These are phyloP conservation scores for Talaromyces sp. DNA, from an alignment of 2,329 filamentous ascomycete genomes.

Conservation along the genomic window DNA sequence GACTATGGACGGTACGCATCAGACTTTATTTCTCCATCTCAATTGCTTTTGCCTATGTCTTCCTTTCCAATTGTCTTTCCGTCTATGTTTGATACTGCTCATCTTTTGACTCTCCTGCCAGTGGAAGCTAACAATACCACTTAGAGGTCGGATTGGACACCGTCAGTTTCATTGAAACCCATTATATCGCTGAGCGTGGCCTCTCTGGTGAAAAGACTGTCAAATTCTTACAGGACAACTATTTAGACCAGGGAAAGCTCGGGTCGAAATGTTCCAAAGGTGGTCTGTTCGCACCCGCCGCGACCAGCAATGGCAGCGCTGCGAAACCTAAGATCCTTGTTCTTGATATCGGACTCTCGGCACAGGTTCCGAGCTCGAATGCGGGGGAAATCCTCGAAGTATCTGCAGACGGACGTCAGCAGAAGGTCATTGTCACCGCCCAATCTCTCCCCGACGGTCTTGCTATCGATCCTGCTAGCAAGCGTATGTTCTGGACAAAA, in stretches of 20 bases:
- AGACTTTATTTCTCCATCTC: too few relatives aligned
- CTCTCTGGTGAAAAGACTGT: slow-evolving; percentile 37
- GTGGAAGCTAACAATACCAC: too few relatives aligned
- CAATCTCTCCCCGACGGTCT: background rate
- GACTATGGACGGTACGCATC: slow-evolving; percentile 39
- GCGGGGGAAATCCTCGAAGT: background rate
- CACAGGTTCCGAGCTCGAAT: background rate
- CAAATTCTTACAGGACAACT: slow-evolving; percentile 42
- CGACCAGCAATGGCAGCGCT: background rate
- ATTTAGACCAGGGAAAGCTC: slow-evolving; percentile 43
- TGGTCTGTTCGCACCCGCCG: background rate
- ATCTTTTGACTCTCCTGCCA: too few relatives aligned
- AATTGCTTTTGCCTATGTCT: too few relatives aligned
- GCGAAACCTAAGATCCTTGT: background rate
- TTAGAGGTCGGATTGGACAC: slow-evolving; percentile 48
- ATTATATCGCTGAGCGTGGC: slow-evolving; percentile 49
- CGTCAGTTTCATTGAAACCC: slow-evolving; percentile 49
- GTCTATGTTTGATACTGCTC: too few relatives aligned
- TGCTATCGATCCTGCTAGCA: slow-evolving; percentile 7
- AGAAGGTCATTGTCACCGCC: background rate
- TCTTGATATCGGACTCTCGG: background rate
- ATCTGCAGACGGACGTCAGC: background rate
- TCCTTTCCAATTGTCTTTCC: too few relatives aligned
- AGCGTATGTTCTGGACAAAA: slow-evolving; percentile 47
- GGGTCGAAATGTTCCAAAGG: slow-evolving; percentile 38